A percentile compares a stretch with the other conserved stretches of the same genome.
phyloP scores from a whole-genome alignment of 768 basidiomycete genomes.

The Pleurotus platypus region DNA sequence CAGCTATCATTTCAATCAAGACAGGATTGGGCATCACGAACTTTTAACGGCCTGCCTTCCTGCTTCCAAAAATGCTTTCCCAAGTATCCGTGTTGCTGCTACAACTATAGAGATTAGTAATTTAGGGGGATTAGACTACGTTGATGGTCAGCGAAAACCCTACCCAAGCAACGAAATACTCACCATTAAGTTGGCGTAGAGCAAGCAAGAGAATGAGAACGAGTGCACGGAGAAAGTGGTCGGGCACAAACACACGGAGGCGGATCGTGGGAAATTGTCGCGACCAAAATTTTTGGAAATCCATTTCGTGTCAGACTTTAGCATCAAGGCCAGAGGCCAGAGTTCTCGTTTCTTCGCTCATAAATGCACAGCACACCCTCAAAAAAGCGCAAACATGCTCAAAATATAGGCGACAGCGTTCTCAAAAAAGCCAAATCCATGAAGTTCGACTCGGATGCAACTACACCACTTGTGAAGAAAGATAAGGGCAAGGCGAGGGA shows the following conservation, averaged over 20 bases:
- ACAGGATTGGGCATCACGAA: constrained; percentile 32
- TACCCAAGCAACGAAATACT: background rate
- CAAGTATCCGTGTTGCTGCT: constrained; percentile 76
- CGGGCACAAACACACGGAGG: constrained; percentile 3
- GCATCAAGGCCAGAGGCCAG: background rate
- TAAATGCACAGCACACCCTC: background rate
- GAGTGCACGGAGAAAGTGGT: background rate
- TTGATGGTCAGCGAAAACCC: background rate
- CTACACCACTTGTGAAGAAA: constrained; percentile 19
- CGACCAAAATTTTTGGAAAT: constrained; percentile 1
- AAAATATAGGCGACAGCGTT: constrained; percentile 17
- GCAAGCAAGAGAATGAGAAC: background rate
- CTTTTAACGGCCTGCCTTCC: constrained; percentile 92
- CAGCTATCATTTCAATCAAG: too few relatives aligned
- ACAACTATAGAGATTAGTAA: constrained; percentile 76
- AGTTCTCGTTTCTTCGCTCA: too few relatives aligned
- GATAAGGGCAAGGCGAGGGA: constrained; percentile 35
- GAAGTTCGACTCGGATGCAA: constrained; percentile 23
- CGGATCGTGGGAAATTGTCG: background rate
- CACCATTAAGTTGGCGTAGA: background rate
- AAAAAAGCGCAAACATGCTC: constrained; percentile 50
- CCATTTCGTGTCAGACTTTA: background rate
- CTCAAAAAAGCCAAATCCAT: constrained; percentile 36
- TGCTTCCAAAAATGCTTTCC: constrained; percentile 89
- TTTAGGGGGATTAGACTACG: constrained; percentile 69